phyloP scores from a whole-genome alignment of 495 filamentous ascomycete species.

The Penicillium cosmopolitanum region DNA sequence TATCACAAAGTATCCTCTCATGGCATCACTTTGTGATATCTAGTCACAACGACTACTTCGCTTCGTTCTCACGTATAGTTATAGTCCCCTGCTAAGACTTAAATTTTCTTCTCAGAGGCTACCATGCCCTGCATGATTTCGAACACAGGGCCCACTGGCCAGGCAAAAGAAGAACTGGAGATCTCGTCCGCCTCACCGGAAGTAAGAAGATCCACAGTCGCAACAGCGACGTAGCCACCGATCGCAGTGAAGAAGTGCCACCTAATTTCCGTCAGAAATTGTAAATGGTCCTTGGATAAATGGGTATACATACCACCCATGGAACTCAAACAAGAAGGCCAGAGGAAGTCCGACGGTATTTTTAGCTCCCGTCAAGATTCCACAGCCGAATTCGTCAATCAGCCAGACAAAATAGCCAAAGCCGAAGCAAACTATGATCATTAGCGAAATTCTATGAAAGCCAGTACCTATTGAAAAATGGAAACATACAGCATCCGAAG shows the following conservation, averaged over 20 bases:
- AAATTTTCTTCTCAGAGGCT: slow-evolving; percentile 10
- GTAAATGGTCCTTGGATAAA: not conserved
- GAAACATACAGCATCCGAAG: slow-evolving; percentile 32
- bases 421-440: slow-evolving; percentile 29
- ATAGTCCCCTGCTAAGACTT: not conserved
- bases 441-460: not conserved
- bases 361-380: slow-evolving; percentile 16
- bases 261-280: slow-evolving; percentile 17
- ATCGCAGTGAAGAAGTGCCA: slow-evolving; percentile 41
- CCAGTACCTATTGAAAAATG: not conserved
- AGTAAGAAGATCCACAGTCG: slow-evolving; percentile 33
- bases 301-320: slow-evolving; percentile 33
- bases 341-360: slow-evolving; percentile 30
- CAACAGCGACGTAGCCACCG: slow-evolving; percentile 37
- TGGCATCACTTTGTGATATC: too few species aligned
- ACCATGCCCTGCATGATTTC: slow-evolving; percentile 7
- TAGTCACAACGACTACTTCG: too few species aligned
- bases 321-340: slow-evolving; percentile 35
- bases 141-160: slow-evolving; percentile 24
- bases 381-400: slow-evolving; percentile 32
- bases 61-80: too few species aligned
- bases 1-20: too few species aligned
- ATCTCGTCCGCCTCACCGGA: slow-evolving; percentile 29
- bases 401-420: slow-evolving; percentile 38
- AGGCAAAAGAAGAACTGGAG: slow-evolving; percentile 24